Base-by-base conservation (phyloP, 2,329 filamentous ascomycete species). In the Graphiopsis chlorocephala region DNA sequence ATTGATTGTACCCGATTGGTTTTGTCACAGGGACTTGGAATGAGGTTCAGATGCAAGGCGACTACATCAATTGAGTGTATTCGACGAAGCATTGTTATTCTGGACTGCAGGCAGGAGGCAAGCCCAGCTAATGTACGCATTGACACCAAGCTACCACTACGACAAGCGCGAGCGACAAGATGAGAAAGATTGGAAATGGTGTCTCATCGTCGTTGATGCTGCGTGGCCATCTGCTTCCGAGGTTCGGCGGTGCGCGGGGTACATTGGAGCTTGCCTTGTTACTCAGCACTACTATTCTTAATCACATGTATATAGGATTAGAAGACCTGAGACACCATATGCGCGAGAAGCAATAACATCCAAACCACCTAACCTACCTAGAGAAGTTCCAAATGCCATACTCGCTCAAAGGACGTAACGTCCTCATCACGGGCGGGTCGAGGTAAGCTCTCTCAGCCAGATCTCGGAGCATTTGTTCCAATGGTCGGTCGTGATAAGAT, bases 371-470 rank as follows among this genome's bases (percentile, higher is more conserved):
- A 7, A 38, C 25, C 8, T 25, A 28, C n/a, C 38, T 4, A 29
- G 20, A 1, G 14, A 58, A 38, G 7, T 26, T 1, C n/a, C 12
- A 3, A 14, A 90, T 89, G 87, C 84, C 85, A 1, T 89, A 89
- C 77, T 77, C 81, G n/a, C 80, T 90, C 52, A 83, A 84, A 68
- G 82, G 80, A 62, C 81, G 85, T 35, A 89, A 88, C 70, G 84
- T 89, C 29, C 81, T 90, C 17, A 80, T 90, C 25, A 90, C 86
- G 0, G 88, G 85, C 52, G 86, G 85, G 55, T 88, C 86, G 53
- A 81, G 86, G 87, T 88, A 78, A 68, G 80, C 50, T 31, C 11
- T 29, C 3, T 17, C 23, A n/a, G 23, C 26, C 45, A 25, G 1
- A 17, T 48, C n/a, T 48, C 12, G 45, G 15, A 50, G 20, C 12